Percentiles rank a stretch among this genome's conserved stretches.
Evolutionary conservation across 768 basidiomycete species (phyloP).

Genomic region (Boletus edulis): DNA sequence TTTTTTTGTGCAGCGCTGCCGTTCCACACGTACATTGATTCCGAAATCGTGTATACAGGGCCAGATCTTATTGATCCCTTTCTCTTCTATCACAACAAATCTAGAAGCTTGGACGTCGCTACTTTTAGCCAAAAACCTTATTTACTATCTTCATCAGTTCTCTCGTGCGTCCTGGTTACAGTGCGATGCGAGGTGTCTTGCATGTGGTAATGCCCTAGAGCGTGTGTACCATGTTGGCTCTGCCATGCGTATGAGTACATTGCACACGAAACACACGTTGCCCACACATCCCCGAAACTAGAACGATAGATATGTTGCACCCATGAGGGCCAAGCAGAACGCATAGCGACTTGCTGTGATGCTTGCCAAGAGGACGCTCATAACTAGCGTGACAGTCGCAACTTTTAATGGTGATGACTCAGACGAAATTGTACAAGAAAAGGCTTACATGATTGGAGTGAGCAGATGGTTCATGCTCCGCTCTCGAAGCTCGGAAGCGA

Average conservation of each 20-base stretch:
- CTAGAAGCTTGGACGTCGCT: constrained; percentile 21
- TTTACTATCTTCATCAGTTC: constrained; percentile 19
- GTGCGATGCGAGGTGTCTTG: constrained; percentile 10
- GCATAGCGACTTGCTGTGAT: neutral
- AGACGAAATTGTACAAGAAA: constrained; percentile 1
- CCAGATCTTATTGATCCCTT: constrained; percentile 20
- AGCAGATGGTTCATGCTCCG: constrained; percentile 21
- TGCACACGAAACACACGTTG: constrained; percentile 20
- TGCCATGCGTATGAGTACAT: constrained; percentile 7
- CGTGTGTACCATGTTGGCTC: constrained; percentile 1
- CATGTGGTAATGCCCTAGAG: constrained; percentile 18
- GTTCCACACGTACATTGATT: neutral
- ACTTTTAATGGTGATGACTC: neutral
- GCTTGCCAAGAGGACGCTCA: constrained; percentile 7
- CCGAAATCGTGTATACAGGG: constrained; percentile 8
- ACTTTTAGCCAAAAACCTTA: constrained; percentile 31
- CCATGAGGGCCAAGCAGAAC: neutral
- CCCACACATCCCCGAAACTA: neutral
- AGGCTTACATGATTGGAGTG: constrained; percentile 18
- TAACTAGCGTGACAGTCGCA: constrained; percentile 3
- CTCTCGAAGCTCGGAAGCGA: constrained; percentile 26
- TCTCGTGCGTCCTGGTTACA: constrained; percentile 21
- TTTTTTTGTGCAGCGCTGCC: neutral
- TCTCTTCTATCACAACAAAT: constrained; percentile 15
- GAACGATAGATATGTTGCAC: neutral